These are phyloP conservation scores for Saccharum hybrid DNA, from an alignment of 202 grass and related monocot genomes.

Conservation along the genomic window DNA sequence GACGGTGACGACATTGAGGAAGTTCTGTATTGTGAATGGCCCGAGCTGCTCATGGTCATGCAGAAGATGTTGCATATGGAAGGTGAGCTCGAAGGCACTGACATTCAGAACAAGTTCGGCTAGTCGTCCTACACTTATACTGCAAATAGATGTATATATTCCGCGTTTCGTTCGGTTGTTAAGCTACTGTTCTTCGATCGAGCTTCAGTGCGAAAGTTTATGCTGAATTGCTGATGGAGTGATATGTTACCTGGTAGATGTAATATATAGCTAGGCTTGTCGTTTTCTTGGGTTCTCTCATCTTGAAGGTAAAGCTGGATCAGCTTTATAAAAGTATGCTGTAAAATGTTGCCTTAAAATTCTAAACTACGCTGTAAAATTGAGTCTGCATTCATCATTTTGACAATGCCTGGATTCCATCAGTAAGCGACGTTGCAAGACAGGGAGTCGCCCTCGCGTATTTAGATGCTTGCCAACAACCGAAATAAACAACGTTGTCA, in stretches of 20 bases:
- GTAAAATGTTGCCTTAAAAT: neutral
- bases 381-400: neutral
- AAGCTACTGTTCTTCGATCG: neutral
- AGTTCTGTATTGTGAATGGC: constrained; percentile 24
- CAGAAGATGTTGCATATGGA: neutral
- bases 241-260: too few species aligned
- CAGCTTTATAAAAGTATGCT: neutral
- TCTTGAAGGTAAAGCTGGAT: neutral
- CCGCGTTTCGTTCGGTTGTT: neutral
- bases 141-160: neutral
- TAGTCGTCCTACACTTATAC: neutral
- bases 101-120: constrained; percentile 1
- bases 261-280: too few species aligned
- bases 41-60: constrained; percentile 26
- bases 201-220: neutral
- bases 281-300: neutral
- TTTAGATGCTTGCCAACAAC: neutral
- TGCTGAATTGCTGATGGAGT: neutral
- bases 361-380: neutral
- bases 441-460: neutral
- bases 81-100: neutral
- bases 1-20: constrained; percentile 1
- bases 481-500: neutral
- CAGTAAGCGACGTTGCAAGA: neutral
- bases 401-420: neutral